Evolutionary conservation across 345 rosid species (phyloP), one percentile per base, ranked within the genome.

Genomic region (Luvunga scandens): DNA sequence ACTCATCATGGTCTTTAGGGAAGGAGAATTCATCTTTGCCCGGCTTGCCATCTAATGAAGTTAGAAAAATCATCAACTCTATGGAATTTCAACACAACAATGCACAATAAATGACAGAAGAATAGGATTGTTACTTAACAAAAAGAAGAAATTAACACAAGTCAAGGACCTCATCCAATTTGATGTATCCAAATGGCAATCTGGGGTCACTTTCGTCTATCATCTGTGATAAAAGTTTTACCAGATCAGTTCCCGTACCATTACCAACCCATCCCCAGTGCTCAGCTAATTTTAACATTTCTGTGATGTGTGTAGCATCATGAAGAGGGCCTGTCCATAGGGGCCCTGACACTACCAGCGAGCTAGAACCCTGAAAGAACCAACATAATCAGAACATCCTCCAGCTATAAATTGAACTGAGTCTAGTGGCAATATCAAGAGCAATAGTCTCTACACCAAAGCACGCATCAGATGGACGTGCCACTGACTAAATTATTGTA

Each of bases 301-400:
- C 91, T 31, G 75, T 83, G 18, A 91, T 79, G 81, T 88, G 89
- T n/a, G 87, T 68, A 39, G 85, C 85, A 31, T 83, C 80, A 67
- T 93, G 99, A 80, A 95, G 96, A 55, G 97, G 92, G 72, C 97
- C 99, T 42, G 87, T 88, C 98, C 97, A 93, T 64, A 95, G 60
- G 55, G 99, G 96, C 66, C 93, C 98, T 0, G 97, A 89, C 16
- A 92, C 90, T 27, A 83, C 85, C 14, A 85, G 78, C 6, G 92
- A 86, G 60, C 89, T 60, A 69, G 88, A 76, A 75, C 73, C 86
- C 92, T 88, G 83, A 38, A 30, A 42, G 65, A 60, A 31, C 21
- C 34, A 8, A 30, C 64, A 45, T 9, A 62, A 73, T 66, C 61
- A 72, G 48, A 72, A 9, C 48, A 73, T 63, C 30, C 24, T 34